Evolutionary conservation across 495 filamentous ascomycete genomes (phyloP).

Genomic region (Rhizodiscina lignyota): DNA sequence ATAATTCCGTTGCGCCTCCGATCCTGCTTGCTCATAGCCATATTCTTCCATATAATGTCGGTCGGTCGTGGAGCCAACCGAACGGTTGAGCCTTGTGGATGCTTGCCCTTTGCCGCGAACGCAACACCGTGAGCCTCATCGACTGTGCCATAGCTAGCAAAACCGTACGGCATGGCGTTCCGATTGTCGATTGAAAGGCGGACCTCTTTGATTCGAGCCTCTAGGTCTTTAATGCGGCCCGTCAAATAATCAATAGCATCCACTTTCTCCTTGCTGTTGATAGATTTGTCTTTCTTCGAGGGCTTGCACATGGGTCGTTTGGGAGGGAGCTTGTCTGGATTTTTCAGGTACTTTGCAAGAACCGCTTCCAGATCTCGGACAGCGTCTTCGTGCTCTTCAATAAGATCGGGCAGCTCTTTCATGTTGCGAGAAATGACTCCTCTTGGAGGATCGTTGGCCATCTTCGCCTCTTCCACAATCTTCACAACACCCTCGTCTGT

Average conservation of each 20-base stretch:
- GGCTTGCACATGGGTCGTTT: slow-evolving; percentile 63
- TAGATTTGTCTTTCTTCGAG: slow-evolving; percentile 23
- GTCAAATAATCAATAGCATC: slow-evolving; percentile 93
- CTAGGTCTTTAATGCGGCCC: slow-evolving; percentile 63
- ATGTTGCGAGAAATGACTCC: slow-evolving; percentile 81
- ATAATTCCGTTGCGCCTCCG: slow-evolving; percentile 56
- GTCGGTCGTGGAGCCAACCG: slow-evolving; percentile 68
- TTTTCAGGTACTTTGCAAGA: slow-evolving; percentile 76
- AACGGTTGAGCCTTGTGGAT: slow-evolving; percentile 64
- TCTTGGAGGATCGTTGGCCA: slow-evolving; percentile 59
- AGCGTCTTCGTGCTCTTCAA: slow-evolving; percentile 64
- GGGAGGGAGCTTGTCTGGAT: slow-evolving; percentile 64
- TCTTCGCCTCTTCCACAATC: slow-evolving; percentile 59
- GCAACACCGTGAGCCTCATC: slow-evolving; percentile 78
- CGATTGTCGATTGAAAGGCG: slow-evolving; percentile 69
- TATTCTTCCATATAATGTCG: slow-evolving; percentile 93
- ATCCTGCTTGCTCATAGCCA: slow-evolving; percentile 46
- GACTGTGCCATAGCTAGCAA: slow-evolving; percentile 82
- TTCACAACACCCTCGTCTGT: slow-evolving; percentile 76
- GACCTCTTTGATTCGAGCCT: slow-evolving; percentile 68
- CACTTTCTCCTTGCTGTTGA: slow-evolving; percentile 52
- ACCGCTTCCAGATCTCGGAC: slow-evolving; percentile 71
- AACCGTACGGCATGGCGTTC: slow-evolving; percentile 79
- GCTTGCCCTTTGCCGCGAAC: slow-evolving; percentile 60
- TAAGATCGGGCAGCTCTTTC: slow-evolving; percentile 66